These are phyloP conservation scores for Halophytophthora polymorphica DNA, from an alignment of 352 stramenopile genomes.

Conservation along the genomic window DNA sequence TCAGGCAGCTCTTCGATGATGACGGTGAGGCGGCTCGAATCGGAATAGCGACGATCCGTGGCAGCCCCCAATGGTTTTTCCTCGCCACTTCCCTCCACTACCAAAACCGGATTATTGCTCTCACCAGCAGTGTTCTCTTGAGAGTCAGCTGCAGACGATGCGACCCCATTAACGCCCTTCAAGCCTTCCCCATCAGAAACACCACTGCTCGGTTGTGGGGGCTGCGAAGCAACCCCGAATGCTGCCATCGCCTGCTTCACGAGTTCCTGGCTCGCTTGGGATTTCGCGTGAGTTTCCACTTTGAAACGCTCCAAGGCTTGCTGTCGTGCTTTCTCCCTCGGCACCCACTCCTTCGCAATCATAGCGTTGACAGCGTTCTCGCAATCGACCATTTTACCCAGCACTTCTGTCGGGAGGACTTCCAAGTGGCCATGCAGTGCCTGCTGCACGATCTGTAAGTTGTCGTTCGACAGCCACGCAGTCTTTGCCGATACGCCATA, in stretches of 20 bases:
- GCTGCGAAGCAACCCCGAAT: conserved; percentile 4
- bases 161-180: not conserved
- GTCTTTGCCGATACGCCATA: conserved; percentile 47
- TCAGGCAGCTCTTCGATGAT: no score
- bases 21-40: no score
- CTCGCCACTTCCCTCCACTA: no score
- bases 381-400: conserved; percentile 53
- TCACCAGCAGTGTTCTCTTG: not conserved
- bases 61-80: no score
- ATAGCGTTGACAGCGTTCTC: conserved; percentile 42
- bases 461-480: conserved; percentile 36
- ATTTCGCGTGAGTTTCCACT: conserved; percentile 27
- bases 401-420: conserved; percentile 46
- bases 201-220: not conserved
- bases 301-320: conserved; percentile 44
- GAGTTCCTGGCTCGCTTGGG: conserved; percentile 39
- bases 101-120: not conserved
- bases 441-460: conserved; percentile 48
- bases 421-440: conserved; percentile 60
- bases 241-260: conserved; percentile 49
- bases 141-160: not conserved
- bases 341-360: conserved; percentile 58
- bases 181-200: not conserved
- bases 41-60: no score
- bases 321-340: conserved; percentile 46